Base-by-base conservation (phyloP, 2,329 filamentous ascomycete genomes). In the Dryadomyces quercivorus region DNA sequence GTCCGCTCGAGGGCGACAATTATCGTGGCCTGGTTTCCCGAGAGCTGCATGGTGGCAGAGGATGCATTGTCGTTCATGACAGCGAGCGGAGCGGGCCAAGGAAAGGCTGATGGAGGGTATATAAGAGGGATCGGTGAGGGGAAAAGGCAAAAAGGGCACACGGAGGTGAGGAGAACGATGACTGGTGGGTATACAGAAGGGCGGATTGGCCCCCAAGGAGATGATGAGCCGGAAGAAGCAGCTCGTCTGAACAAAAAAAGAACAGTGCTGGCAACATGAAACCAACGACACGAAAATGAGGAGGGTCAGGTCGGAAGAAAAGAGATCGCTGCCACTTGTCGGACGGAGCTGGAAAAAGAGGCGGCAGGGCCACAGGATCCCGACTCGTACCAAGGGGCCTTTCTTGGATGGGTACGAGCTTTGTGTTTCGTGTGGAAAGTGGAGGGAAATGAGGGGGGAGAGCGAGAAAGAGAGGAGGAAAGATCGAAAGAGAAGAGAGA, bases 1-100 rank as follows among this genome's bases (percentile, higher is more conserved):
- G 74, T 66, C 57, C 78, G 70, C 64, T 81, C 78, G 51, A 79
- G 67, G 47, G 69, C 62, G 20, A 75, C 70, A 47, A 80, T 69
- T 9, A 67, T 67, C 15, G 66, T 59, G 52, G 71, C 65, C 59
- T 78, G 67, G 4, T 65, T 57, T 8, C 58, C 48, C 0, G 64
- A 62, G n/a, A 75, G 62, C 43, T 57, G 54, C 57, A 59, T 60
- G 13, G 44, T 34, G 46, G 53, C 18, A 15, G 26, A 31, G 26
- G 16, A 20, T 18, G 26, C 59, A 56, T 59, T 36, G 26, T 59
- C 53, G 47, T 44, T 55, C 53, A 55, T 55, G 38, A 10, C 31
- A 38, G 43, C 10, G 20, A 40, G 10, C 16, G 31, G 42, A 36
- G 16, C 13, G 31, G 31, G 31, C 10, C 18, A 31, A 49, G 16